phyloP scores from a whole-genome alignment of 2,329 filamentous ascomycete genomes.

The Paecilomyces formosus region DNA sequence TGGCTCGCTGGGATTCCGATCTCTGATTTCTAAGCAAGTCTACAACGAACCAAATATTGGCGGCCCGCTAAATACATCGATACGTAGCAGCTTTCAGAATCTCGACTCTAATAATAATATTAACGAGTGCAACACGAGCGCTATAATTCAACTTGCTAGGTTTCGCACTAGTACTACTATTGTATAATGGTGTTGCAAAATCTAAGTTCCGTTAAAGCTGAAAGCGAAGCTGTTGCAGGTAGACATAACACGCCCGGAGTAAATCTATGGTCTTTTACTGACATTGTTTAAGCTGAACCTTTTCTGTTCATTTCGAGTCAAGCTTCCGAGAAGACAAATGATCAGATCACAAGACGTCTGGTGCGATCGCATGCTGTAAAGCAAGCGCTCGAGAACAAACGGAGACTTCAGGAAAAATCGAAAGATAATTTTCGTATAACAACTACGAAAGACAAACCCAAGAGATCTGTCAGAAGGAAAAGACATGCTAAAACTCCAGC shows the following conservation, averaged over 20 bases:
- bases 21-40: no score
- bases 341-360: constrained; percentile 10
- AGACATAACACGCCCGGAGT: not conserved
- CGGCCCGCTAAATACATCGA: no score
- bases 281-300: not conserved
- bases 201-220: not conserved
- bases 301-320: constrained; percentile 12
- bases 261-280: not conserved
- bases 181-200: not conserved
- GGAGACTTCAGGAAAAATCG: constrained; percentile 17
- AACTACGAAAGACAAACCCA: not conserved
- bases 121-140: no score
- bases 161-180: no score
- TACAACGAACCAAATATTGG: no score
- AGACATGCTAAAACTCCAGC: not conserved
- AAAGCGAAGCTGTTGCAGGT: not conserved
- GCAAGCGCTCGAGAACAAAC: constrained; percentile 19
- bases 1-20: no score
- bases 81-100: no score
- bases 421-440: constrained; percentile 16
- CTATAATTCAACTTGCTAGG: no score
- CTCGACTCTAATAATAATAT: no score
- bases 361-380: constrained; percentile 24
- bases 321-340: constrained; percentile 10
- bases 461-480: not conserved